Conservation (phyloP, 2,329 filamentous ascomycete genomes). For the Hymenoscyphus scutula region DNA sequence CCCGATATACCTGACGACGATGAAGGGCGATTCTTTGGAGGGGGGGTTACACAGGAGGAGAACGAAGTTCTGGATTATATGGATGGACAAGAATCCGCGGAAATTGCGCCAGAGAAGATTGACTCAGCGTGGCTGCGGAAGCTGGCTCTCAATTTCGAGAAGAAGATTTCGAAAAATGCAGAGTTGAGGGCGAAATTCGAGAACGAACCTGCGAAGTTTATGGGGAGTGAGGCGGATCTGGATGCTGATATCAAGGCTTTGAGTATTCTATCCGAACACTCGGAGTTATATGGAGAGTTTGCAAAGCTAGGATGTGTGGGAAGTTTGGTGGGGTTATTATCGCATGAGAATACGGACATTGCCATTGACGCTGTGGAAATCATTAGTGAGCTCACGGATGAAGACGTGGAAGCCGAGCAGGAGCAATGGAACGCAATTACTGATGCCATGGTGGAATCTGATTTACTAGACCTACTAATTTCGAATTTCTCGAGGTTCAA, state of each 20-base stretch:
- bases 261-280: conserved; percentile 82
- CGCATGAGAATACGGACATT: conserved; percentile 96
- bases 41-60: conserved; percentile 79
- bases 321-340: conserved; percentile 76
- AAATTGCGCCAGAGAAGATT: conserved; percentile 65
- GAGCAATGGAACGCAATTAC: conserved; percentile 79
- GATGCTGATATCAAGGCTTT: conserved; percentile 84
- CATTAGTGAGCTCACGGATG: conserved; percentile 85
- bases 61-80: conserved; percentile 85
- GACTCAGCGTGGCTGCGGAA: conserved; percentile 81
- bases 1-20: conserved; percentile 68
- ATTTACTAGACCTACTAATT: conserved; percentile 70
- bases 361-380: conserved; percentile 90
- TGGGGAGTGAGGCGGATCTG: conserved; percentile 82
- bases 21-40: conserved; percentile 93
- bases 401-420: conserved; percentile 80
- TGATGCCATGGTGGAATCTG: conserved; percentile 62
- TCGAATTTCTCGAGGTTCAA: conserved; percentile 79
- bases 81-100: conserved; percentile 58
- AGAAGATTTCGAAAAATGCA: conserved; percentile 85
- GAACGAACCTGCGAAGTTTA: conserved; percentile 75
- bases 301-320: conserved; percentile 68
- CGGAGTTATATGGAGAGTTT: conserved; percentile 79
- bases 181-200: conserved; percentile 86
- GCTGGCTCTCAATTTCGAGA: conserved; percentile 80